phyloP scores from a whole-genome alignment of 495 filamentous ascomycete genomes.

The Patellaria atrata region DNA sequence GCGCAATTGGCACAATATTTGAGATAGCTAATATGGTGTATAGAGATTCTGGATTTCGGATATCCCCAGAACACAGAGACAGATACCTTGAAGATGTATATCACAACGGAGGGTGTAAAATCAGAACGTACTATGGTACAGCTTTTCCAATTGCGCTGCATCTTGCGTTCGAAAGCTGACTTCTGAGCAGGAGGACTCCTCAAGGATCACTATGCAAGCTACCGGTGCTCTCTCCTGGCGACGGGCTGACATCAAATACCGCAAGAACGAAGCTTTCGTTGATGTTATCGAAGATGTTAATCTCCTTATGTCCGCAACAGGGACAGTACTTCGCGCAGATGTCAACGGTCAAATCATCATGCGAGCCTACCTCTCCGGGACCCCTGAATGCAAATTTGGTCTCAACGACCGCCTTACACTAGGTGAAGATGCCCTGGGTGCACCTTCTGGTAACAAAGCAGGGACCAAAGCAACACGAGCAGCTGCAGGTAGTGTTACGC shows the following conservation, averaged over 20 bases:
- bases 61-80: conserved; percentile 99
- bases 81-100: conserved; percentile 99
- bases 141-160: neutral
- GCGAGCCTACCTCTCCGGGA: conserved; percentile 94
- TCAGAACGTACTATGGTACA: conserved; percentile 63
- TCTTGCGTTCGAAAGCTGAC: conserved; percentile 1
- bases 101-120: conserved; percentile 98
- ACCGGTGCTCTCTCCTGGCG: conserved; percentile 96
- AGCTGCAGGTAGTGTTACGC: conserved; percentile 84
- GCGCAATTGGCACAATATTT: too few relatives aligned
- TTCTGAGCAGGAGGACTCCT: conserved; percentile 56
- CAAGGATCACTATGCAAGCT: conserved; percentile 97
- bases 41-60: conserved; percentile 97
- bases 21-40: conserved; percentile 8
- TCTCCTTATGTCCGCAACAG: conserved; percentile 91
- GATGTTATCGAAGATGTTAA: conserved; percentile 99
- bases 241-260: conserved; percentile 92
- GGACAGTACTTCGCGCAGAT: conserved; percentile 89
- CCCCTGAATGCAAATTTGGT: conserved; percentile 98
- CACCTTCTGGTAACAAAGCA: conserved; percentile 51
- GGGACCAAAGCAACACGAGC: conserved; percentile 84
- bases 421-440: conserved; percentile 57
- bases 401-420: conserved; percentile 91
- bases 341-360: conserved; percentile 97
- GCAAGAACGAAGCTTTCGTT: conserved; percentile 95